Evolutionary conservation across 192 early-diverging fungal species (phyloP).

Genomic region (Backusella westeae): DNA sequence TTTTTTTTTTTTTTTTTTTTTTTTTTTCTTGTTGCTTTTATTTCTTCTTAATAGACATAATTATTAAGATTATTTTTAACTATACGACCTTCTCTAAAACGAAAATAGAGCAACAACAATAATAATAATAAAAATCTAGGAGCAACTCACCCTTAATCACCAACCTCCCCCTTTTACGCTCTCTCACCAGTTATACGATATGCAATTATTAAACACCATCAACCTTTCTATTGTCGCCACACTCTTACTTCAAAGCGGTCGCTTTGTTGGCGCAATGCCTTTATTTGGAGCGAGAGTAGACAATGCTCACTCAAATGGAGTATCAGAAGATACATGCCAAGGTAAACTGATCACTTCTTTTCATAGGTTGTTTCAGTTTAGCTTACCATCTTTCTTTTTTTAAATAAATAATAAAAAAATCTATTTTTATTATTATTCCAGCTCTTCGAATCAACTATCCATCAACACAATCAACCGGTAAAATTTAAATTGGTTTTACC

Average conservation of each 20-base stretch:
- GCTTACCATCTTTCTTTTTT: background rate
- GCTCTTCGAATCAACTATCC: conserved; percentile 8
- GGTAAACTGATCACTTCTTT: background rate
- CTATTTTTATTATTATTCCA: background rate
- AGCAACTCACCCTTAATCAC: background rate
- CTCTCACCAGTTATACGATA: background rate
- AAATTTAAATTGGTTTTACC: background rate
- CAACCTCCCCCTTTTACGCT: background rate
- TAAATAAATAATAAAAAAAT: background rate
- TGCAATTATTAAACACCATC: conserved; percentile 1
- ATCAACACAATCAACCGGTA: conserved; percentile 3
- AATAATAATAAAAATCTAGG: background rate
- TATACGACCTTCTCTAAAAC: background rate
- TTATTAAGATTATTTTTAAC: background rate
- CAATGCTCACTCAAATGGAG: background rate
- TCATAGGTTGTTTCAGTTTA: background rate
- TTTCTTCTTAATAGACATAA: background rate
- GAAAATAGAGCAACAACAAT: background rate
- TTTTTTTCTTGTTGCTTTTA: background rate
- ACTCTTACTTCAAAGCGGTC: conserved; percentile 1
- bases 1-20: too few relatives aligned
- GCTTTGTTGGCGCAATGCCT: conserved; percentile 9
- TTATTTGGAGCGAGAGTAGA: background rate
- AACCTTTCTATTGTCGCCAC: conserved; percentile 7
- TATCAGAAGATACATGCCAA: background rate